phyloP scores from a whole-genome alignment of 495 filamentous ascomycete genomes.

The Tuber calosporum region DNA sequence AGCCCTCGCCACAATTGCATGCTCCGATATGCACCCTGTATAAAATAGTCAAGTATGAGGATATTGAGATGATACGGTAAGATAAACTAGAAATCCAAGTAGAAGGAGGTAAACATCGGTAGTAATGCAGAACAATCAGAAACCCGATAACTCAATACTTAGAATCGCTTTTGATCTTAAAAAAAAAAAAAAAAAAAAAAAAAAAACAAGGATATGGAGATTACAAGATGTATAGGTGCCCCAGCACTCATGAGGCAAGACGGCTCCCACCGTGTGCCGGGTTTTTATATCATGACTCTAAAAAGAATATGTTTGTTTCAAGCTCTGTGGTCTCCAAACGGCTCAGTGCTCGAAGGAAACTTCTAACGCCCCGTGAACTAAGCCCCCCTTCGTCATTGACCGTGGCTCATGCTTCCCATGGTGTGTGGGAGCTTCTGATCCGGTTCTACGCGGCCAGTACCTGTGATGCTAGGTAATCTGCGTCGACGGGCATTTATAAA shows the following conservation, averaged over 20 bases:
- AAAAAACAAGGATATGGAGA: background rate
- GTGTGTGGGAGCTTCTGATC: constrained; percentile 30
- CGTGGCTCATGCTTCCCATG: constrained; percentile 18
- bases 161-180: background rate
- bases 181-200: constrained; percentile 1
- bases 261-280: background rate
- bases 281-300: background rate
- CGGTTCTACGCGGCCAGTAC: constrained; percentile 22
- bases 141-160: background rate
- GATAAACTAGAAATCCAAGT: constrained; percentile 15
- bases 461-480: constrained; percentile 53
- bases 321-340: background rate
- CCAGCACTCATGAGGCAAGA: background rate
- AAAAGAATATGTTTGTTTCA: background rate
- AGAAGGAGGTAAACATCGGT: constrained; percentile 7
- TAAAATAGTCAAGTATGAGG: constrained; percentile 27
- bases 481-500: constrained; percentile 86
- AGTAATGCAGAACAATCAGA: background rate
- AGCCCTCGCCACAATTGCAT: constrained; percentile 31
- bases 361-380: background rate
- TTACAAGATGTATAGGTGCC: constrained; percentile 1
- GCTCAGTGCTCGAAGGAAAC: background rate
- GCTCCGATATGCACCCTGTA: constrained; percentile 34
- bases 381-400: constrained; percentile 9
- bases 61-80: constrained; percentile 24